Evolutionary conservation across 2,329 filamentous ascomycete species (phyloP), one percentile per base, ranked within the genome.

Genomic region (Beauveria asiatica): DNA sequence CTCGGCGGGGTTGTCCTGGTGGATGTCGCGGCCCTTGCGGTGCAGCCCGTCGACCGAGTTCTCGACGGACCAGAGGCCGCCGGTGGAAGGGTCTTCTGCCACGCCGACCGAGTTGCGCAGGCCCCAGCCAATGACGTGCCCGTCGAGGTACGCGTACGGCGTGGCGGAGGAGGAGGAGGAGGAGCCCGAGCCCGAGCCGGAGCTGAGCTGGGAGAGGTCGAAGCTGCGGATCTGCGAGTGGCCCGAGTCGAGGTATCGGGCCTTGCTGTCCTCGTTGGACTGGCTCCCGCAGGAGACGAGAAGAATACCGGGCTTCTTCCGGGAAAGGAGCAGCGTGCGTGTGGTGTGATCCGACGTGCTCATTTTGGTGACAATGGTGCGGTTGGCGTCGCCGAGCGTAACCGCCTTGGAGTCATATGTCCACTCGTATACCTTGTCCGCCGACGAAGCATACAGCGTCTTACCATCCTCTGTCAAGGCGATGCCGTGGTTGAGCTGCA

Each of bases 91-190:
- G 58, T 89, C 78, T 70, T 88, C 86, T n/a, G 76, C 85, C 4
- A 91, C 73, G 10, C 87, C 88, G 5, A 90, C 87, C 1, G 85
- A 85, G 70, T 91, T 91, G 42, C 87, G 79, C 57, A 92, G 75
- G 11, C 88, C 88, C 87, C 87, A 91, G 17, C 86, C 82, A 2
- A 84, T 71, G 0, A 81, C 65, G 13, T 69, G 64, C 3, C 81
- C 81, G 16, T 82, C 64, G 71, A 73, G 65, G 51, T 78, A 84
- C 64, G 81, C 72, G 67, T 75, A 76, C 3, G 77, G 68, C 37
- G 21, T 50, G 44, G 16, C 45, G 3, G 65, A 51, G 49, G 64
- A 61, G 27, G 67, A 25, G 19, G 65, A 50, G 49, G 9, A 8
- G 27, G 30, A 33, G 10, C 25, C 25, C 5, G 64, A 61, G 10